Percentiles rank a stretch among this genome's conserved stretches.
phyloP scores from a whole-genome alignment of 257 asterid genomes.

The Solanum chmielewskii region DNA sequence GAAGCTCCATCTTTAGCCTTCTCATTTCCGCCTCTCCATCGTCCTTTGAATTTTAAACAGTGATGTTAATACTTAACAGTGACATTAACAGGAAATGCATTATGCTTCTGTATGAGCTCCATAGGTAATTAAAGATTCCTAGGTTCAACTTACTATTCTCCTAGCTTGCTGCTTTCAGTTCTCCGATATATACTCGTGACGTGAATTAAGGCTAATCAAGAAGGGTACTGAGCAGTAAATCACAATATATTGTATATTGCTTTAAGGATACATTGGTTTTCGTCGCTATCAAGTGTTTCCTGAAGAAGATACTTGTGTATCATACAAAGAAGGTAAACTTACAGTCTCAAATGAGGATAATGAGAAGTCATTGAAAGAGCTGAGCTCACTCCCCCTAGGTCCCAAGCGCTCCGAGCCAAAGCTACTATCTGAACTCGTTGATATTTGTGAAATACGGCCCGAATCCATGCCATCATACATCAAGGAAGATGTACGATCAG shows the following conservation, averaged over 20 bases:
- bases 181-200: not conserved
- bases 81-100: not conserved
- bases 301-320: not conserved
- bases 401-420: conserved; percentile 35
- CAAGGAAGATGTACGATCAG: conserved; percentile 27
- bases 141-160: not conserved
- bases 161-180: not conserved
- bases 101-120: not conserved
- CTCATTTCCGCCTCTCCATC: conserved; percentile 76
- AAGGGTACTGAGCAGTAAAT: not conserved
- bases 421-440: conserved; percentile 66
- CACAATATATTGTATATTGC: not conserved
- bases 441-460: conserved; percentile 27
- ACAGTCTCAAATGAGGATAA: conserved; percentile 49
- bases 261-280: not conserved
- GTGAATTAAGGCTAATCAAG: not conserved
- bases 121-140: not conserved
- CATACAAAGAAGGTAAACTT: conserved; percentile 10
- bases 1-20: conserved; percentile 70
- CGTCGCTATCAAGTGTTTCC: not conserved
- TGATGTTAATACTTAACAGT: not conserved
- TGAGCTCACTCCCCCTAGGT: conserved; percentile 31
- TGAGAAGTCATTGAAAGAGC: conserved; percentile 41
- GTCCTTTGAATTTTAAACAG: conserved; percentile 31
- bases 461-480: conserved; percentile 28